Conservation (phyloP, 2,329 filamentous ascomycete genomes). For the Sphaceloma murrayae region DNA sequence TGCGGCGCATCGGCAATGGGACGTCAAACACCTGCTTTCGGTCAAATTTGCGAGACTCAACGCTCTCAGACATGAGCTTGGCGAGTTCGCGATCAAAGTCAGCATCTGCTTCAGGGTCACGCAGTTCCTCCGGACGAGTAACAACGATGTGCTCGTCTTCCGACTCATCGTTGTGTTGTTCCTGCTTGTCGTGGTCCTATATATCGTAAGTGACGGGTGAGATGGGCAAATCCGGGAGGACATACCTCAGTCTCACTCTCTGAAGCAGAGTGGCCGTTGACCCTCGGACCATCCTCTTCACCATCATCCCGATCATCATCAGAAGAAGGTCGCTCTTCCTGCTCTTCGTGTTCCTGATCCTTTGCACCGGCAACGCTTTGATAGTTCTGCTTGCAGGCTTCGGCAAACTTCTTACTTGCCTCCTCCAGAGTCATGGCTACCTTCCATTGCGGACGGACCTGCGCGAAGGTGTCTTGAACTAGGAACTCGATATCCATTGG, state of each 20-base stretch:
- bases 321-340: constrained; percentile 44
- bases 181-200: constrained; percentile 38
- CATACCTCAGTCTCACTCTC: constrained; percentile 50
- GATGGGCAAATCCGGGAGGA: constrained; percentile 40
- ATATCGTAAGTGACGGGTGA: constrained; percentile 17
- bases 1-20: constrained; percentile 78
- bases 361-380: constrained; percentile 54
- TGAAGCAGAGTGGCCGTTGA: constrained; percentile 49
- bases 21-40: constrained; percentile 92
- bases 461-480: constrained; percentile 79
- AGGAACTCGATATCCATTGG: constrained; percentile 98
- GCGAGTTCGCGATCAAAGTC: constrained; percentile 97
- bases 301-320: constrained; percentile 66
- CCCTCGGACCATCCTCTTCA: constrained; percentile 37
- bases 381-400: constrained; percentile 84
- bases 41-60: constrained; percentile 92
- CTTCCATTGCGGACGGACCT: constrained; percentile 88
- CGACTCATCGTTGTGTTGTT: constrained; percentile 41
- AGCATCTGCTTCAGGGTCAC: constrained; percentile 88
- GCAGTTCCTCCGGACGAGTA: constrained; percentile 77
- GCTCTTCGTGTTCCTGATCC: constrained; percentile 56
- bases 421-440: constrained; percentile 65
- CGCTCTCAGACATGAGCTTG: constrained; percentile 95
- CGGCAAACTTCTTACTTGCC: constrained; percentile 70
- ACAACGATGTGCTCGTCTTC: constrained; percentile 86